phyloP scores from a whole-genome alignment of 2,329 filamentous ascomycete genomes.

The Penicillium hesseltinei region DNA sequence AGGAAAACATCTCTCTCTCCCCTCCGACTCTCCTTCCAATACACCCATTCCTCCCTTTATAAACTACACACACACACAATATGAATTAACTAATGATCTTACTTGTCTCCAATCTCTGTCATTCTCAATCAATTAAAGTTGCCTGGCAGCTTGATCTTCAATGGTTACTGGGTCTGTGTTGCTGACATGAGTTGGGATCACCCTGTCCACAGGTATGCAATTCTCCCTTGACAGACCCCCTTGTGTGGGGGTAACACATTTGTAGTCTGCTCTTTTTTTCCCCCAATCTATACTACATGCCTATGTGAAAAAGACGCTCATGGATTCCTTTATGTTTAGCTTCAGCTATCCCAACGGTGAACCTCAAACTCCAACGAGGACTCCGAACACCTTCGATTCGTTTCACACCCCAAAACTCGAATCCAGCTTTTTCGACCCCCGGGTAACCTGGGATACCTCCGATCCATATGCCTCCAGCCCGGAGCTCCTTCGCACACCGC shows the following conservation, averaged over 20 bases:
- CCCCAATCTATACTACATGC: slow-evolving; percentile 3
- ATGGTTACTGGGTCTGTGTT: slow-evolving; percentile 37
- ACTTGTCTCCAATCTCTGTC: neutral
- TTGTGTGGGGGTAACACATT: slow-evolving; percentile 18
- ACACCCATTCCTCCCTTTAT: slow-evolving; percentile 3
- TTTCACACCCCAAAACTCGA: slow-evolving; percentile 49
- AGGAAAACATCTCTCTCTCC: slow-evolving; percentile 32
- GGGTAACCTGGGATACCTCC: slow-evolving; percentile 48
- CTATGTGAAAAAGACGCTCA: slow-evolving; percentile 29
- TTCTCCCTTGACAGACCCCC: slow-evolving; percentile 13
- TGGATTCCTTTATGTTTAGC: slow-evolving; percentile 38
- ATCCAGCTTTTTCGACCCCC: slow-evolving; percentile 47
- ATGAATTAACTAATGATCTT: slow-evolving; percentile 7
- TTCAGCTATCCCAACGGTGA: slow-evolving; percentile 47
- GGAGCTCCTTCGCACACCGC: slow-evolving; percentile 45
- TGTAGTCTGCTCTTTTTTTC: slow-evolving; percentile 1
- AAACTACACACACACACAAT: neutral
- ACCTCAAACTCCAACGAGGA: slow-evolving; percentile 49
- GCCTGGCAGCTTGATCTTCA: slow-evolving; percentile 36
- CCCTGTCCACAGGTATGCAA: slow-evolving; percentile 46
- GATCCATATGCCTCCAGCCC: slow-evolving; percentile 49
- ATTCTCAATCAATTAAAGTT: slow-evolving; percentile 28
- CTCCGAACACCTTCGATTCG: slow-evolving; percentile 40
- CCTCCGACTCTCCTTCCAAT: slow-evolving; percentile 10
- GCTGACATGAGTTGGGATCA: slow-evolving; percentile 50